Percentiles rank a stretch among this genome's conserved stretches.
These are phyloP conservation scores for Clitoria ternatea DNA, from an alignment of 306 rosid genomes.

Conservation along the genomic window DNA sequence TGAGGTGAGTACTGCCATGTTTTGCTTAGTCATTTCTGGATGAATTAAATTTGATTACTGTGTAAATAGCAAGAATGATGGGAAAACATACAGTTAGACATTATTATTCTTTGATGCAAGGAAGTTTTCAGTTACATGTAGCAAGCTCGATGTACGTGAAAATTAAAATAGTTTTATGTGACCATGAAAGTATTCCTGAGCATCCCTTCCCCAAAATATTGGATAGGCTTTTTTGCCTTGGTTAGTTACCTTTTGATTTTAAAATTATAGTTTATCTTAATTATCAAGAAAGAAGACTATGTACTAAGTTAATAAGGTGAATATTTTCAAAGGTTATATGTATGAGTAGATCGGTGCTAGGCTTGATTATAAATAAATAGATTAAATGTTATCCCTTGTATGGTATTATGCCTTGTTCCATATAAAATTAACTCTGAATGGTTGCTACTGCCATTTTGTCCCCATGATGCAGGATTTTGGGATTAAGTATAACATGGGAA, in stretches of 20 bases:
- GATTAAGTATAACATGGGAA: slow-evolving; percentile 96
- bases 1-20: slow-evolving; percentile 52
- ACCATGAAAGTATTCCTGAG: background rate
- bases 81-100: background rate
- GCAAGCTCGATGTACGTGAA: slow-evolving; percentile 2
- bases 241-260: slow-evolving; percentile 8
- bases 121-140: background rate
- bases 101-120: background rate
- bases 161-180: background rate
- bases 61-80: background rate
- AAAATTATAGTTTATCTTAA: background rate
- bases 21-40: slow-evolving; percentile 12
- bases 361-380: background rate
- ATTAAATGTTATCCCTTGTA: background rate
- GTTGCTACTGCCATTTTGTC: slow-evolving; percentile 19
- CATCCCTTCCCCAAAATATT: background rate
- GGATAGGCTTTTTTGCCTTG: background rate
- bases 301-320: slow-evolving; percentile 6
- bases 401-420: background rate
- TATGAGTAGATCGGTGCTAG: slow-evolving; percentile 1
- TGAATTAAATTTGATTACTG: slow-evolving; percentile 2
- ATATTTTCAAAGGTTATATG: slow-evolving; percentile 13
- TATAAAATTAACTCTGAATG: slow-evolving; percentile 7
- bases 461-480: slow-evolving; percentile 86
- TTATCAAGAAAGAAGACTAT: background rate